Percentiles rank a stretch among this genome's conserved stretches.
Conservation (phyloP, 257 asterid species). For the Salvia miltiorrhiza region DNA sequence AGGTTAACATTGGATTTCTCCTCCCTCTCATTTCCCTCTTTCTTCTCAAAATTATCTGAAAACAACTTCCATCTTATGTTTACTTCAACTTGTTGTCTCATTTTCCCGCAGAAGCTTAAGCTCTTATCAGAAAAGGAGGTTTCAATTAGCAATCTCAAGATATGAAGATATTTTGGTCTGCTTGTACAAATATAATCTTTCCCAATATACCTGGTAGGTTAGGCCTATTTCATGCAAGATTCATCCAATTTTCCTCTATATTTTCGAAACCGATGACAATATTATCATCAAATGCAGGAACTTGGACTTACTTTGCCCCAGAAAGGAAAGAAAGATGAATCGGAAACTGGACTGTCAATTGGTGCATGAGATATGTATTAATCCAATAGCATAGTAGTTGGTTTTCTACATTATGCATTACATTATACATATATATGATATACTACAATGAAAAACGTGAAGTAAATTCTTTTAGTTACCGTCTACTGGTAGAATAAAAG, state of each 20-base stretch:
- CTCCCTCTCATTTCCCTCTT: not conserved
- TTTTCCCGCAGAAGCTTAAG: constrained; percentile 65
- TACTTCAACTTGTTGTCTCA: not conserved
- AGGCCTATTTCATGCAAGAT: not conserved
- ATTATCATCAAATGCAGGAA: not conserved
- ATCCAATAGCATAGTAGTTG: no score
- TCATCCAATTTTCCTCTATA: not conserved
- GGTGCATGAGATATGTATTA: no score
- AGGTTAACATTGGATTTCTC: constrained; percentile 42
- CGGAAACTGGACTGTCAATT: no score
- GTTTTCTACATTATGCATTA: no score
- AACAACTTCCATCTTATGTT: not conserved
- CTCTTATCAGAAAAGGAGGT: constrained; percentile 49
- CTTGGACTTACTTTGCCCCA: not conserved
- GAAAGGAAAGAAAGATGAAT: not conserved
- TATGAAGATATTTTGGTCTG: constrained; percentile 21
- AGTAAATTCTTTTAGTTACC: no score
- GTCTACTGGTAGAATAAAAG: no score
- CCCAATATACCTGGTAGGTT: constrained; percentile 7
- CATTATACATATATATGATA: no score
- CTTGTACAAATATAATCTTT: constrained; percentile 6
- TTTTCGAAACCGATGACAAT: not conserved
- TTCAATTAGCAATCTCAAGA: constrained; percentile 35
- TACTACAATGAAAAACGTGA: no score
- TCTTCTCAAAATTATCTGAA: not conserved